Evolutionary conservation across 2,329 filamentous ascomycete species (phyloP).

Genomic region (Diaporthe vaccinii): DNA sequence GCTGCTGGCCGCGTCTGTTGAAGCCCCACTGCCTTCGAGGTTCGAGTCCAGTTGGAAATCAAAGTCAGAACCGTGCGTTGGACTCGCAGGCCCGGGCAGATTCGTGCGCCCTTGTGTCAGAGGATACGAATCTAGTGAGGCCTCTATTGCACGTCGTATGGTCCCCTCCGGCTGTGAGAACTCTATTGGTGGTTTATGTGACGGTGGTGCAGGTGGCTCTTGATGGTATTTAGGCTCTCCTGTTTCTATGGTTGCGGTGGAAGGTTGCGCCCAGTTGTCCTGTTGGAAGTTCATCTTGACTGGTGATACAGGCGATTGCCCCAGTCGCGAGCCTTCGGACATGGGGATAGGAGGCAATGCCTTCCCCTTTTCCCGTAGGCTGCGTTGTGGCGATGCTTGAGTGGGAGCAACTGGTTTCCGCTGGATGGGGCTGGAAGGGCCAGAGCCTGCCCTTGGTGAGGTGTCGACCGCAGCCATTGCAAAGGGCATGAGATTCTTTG

Average conservation of each 20-base stretch:
- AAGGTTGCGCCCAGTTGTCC: constrained; percentile 66
- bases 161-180: constrained; percentile 39
- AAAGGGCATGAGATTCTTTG: constrained; percentile 37
- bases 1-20: constrained; percentile 39
- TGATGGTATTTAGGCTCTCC: constrained; percentile 39
- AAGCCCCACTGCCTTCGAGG: constrained; percentile 42
- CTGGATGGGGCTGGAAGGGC: constrained; percentile 47
- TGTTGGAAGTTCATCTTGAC: constrained; percentile 67
- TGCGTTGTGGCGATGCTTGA: constrained; percentile 51
- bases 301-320: constrained; percentile 68
- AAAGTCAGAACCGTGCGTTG: constrained; percentile 12
- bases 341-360: constrained; percentile 47
- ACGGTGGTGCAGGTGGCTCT: constrained; percentile 49
- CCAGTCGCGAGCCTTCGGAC: constrained; percentile 59
- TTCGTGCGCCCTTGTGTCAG: not conserved
- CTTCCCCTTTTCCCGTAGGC: constrained; percentile 51
- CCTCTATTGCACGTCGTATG: constrained; percentile 33
- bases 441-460: constrained; percentile 45
- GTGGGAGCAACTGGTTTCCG: constrained; percentile 55
- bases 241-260: constrained; percentile 65
- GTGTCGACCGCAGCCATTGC: constrained; percentile 51
- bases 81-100: not conserved
- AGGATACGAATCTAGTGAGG: constrained; percentile 11
- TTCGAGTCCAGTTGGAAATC: constrained; percentile 43
- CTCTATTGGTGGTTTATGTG: constrained; percentile 50